phyloP scores from a whole-genome alignment of 2,329 filamentous ascomycete species.

The Penicillium sp. region DNA sequence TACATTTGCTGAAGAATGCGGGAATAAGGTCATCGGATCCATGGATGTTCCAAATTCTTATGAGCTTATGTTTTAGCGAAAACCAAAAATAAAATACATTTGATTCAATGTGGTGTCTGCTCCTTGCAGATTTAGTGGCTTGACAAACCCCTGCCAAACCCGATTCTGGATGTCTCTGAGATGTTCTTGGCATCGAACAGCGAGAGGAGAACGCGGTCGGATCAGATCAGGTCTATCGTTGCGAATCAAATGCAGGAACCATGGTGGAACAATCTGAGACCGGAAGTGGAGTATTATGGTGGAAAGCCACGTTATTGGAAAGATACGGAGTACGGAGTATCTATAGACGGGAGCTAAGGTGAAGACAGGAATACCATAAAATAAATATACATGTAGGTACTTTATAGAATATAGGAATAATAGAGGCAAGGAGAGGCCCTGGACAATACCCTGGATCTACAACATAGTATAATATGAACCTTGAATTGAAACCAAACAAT shows the following conservation, averaged over 20 bases:
- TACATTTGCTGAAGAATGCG: neutral
- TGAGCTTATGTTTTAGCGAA: neutral
- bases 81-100: neutral
- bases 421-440: neutral
- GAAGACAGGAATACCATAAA: neutral
- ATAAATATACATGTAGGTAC: neutral
- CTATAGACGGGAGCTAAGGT: neutral
- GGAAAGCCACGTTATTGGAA: neutral
- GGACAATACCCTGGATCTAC: neutral
- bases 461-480: neutral
- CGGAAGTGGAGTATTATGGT: neutral
- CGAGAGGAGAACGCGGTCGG: neutral
- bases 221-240: neutral
- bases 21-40: neutral
- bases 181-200: neutral
- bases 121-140: constrained; percentile 4
- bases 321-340: neutral
- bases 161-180: neutral
- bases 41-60: neutral
- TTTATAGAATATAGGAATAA: neutral
- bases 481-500: neutral
- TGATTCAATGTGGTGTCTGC: neutral
- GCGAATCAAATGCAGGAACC: neutral
- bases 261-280: neutral
- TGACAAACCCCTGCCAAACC: neutral